A percentile compares a stretch with the other conserved stretches of the same genome.
Evolutionary conservation across 805 yeast species (phyloP).

Genomic region (Tetrapisispora nanseiensis): DNA sequence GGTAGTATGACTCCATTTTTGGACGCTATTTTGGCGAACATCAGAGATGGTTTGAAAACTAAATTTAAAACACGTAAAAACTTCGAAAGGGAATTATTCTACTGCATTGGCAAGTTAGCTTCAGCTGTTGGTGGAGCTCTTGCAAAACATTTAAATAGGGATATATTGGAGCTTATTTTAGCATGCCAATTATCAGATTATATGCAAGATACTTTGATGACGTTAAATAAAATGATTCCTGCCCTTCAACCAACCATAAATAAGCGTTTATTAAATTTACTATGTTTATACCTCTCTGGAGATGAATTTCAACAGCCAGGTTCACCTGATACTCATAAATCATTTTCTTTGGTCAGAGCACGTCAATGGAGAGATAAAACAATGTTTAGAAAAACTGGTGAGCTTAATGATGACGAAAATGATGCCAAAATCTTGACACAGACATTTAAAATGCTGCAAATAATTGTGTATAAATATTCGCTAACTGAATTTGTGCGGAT

Average conservation of each 20-base stretch:
- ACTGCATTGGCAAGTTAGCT: slow-evolving; percentile 79
- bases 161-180: slow-evolving; percentile 67
- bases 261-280: slow-evolving; percentile 55
- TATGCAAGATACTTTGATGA: slow-evolving; percentile 64
- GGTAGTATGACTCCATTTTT: slow-evolving; percentile 79
- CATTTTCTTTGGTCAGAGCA: slow-evolving; percentile 57
- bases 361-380: slow-evolving; percentile 66
- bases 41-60: slow-evolving; percentile 62
- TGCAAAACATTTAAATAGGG: slow-evolving; percentile 78
- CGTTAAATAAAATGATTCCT: slow-evolving; percentile 64
- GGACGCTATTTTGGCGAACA: slow-evolving; percentile 76
- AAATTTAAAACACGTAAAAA: slow-evolving; percentile 51
- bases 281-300: slow-evolving; percentile 74
- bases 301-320: slow-evolving; percentile 77
- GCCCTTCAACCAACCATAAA: slow-evolving; percentile 67
- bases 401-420: slow-evolving; percentile 33
- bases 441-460: slow-evolving; percentile 66
- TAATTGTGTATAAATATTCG: slow-evolving; percentile 66
- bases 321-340: slow-evolving; percentile 56
- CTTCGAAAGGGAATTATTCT: slow-evolving; percentile 76
- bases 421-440: slow-evolving; percentile 54
- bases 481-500: slow-evolving; percentile 80
- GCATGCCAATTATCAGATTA: slow-evolving; percentile 77
- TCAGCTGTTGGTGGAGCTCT: slow-evolving; percentile 87
- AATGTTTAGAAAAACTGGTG: slow-evolving; percentile 59